Percentiles rank a stretch among this genome's conserved stretches.
phyloP scores from a whole-genome alignment of 2,329 filamentous ascomycete genomes.

The Chaetomium sp. region DNA sequence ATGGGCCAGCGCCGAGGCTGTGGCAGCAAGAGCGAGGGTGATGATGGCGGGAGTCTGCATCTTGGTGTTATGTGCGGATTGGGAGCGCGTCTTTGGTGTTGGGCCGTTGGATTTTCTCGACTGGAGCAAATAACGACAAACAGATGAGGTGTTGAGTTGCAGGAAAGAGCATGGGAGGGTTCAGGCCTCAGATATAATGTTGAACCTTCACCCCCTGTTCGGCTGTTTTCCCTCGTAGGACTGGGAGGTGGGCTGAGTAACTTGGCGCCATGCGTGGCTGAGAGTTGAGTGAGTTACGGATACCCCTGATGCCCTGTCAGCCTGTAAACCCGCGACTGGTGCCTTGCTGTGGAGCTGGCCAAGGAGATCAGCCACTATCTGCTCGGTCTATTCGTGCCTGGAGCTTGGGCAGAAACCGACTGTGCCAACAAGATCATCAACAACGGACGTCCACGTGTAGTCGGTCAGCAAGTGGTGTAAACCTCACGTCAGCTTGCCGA shows the following conservation, averaged over 20 bases:
- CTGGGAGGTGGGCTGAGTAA: background rate
- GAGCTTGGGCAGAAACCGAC: background rate
- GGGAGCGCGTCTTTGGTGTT: background rate
- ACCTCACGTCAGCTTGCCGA: background rate
- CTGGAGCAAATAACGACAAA: background rate
- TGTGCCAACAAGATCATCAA: background rate
- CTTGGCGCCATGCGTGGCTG: conserved; percentile 1
- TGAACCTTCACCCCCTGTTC: background rate
- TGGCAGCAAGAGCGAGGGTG: background rate
- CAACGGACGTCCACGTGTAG: no score
- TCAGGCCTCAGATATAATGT: background rate
- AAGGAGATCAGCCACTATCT: background rate
- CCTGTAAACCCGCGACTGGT: background rate
- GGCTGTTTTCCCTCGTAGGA: background rate
- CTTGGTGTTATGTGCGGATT: background rate
- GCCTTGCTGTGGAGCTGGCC: background rate
- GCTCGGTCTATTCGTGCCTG: background rate
- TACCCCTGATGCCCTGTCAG: background rate
- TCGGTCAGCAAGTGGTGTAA: background rate
- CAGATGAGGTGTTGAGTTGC: background rate
- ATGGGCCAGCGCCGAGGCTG: background rate
- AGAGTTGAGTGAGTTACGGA: background rate
- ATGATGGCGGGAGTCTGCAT: background rate
- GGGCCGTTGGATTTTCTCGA: background rate
- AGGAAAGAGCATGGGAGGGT: background rate